phyloP scores from a whole-genome alignment of 169 alveolate genomes.

The Plasmodium vivax region DNA sequence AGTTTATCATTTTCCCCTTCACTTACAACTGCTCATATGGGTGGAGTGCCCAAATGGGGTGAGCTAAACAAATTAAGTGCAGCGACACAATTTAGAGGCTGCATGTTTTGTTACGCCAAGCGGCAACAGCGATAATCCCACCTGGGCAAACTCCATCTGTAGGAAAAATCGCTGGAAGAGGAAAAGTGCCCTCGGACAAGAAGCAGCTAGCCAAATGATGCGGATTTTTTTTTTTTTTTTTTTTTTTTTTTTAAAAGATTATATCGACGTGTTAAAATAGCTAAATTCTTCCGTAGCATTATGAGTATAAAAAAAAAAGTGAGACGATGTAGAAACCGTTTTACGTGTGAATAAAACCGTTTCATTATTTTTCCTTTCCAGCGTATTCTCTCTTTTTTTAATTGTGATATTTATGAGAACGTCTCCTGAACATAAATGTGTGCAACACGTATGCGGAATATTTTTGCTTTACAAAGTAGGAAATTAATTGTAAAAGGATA shows the following conservation, averaged over 20 bases:
- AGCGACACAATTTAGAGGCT: not conserved
- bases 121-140: not conserved
- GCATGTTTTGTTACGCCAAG: not conserved
- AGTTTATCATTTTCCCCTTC: not conserved
- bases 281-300: not conserved
- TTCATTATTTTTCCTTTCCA: not conserved
- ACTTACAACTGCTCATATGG: not conserved
- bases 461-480: not conserved
- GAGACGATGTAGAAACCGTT: not conserved
- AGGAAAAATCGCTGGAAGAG: not conserved
- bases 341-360: not conserved
- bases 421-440: not conserved
- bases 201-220: not conserved
- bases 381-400: not conserved
- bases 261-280: not conserved
- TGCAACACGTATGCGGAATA: not conserved
- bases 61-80: not conserved
- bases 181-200: not conserved
- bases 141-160: not conserved
- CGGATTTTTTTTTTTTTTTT: not conserved
- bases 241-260: not conserved
- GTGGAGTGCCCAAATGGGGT: not conserved
- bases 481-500: not conserved
- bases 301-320: not conserved
- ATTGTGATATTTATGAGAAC: not conserved